A percentile compares a stretch with the other conserved stretches of the same genome.
These are phyloP conservation scores for Yueomyces sp. DNA, from an alignment of 805 yeast species.

Conservation along the genomic window DNA sequence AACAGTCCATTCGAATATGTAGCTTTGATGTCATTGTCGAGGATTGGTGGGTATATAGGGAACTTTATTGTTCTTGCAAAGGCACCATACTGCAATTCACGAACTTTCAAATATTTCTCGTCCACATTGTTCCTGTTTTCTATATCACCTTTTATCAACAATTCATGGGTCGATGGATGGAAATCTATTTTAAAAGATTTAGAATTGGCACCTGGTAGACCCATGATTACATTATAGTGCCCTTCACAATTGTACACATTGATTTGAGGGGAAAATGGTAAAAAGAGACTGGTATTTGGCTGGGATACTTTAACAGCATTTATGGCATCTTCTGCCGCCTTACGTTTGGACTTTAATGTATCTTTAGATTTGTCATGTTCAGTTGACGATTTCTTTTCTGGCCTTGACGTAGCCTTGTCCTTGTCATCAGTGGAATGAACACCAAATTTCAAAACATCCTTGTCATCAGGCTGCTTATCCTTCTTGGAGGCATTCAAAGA, in stretches of 20 bases:
- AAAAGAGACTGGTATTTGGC: slow-evolving; percentile 27
- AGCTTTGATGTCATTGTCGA: slow-evolving; percentile 42
- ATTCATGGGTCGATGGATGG: slow-evolving; percentile 43
- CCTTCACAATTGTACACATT: slow-evolving; percentile 41
- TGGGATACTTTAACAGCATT: slow-evolving; percentile 34
- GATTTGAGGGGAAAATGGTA: slow-evolving; percentile 46
- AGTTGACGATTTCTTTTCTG: background rate
- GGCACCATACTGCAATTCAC: slow-evolving; percentile 43
- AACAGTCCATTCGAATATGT: slow-evolving; percentile 40
- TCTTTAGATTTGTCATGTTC: background rate
- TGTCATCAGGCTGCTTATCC: no score
- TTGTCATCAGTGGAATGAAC: background rate
- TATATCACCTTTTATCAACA: slow-evolving; percentile 38
- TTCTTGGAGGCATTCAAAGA: no score
- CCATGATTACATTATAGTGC: slow-evolving; percentile 34
- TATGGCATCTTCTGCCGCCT: background rate
- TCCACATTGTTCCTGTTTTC: slow-evolving; percentile 28
- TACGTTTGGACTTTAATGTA: background rate
- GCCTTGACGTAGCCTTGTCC: background rate
- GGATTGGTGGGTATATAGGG: slow-evolving; percentile 38
- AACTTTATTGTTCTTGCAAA: slow-evolving; percentile 45
- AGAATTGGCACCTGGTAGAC: slow-evolving; percentile 47
- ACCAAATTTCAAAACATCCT: background rate
- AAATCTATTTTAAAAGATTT: slow-evolving; percentile 41
- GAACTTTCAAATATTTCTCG: slow-evolving; percentile 29